Evolutionary conservation across 257 asterid species (phyloP).

Genomic region (Scutellaria baicalensis): DNA sequence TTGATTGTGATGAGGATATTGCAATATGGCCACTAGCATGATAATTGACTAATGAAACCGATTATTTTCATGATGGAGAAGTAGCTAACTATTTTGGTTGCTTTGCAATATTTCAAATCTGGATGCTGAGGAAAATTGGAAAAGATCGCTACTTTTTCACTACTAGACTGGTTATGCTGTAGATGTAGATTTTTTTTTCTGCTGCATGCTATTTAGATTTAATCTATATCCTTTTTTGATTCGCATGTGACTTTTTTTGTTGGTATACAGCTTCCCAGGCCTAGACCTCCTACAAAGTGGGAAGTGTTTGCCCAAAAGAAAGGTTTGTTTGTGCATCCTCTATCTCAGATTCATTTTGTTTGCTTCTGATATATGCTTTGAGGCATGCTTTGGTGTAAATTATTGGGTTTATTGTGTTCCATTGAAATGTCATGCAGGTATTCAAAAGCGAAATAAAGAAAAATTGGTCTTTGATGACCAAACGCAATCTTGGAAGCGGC

Average conservation of each 20-base stretch:
- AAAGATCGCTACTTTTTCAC: not conserved
- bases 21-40: not conserved
- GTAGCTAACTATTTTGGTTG: not conserved
- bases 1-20: not conserved
- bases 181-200: not conserved
- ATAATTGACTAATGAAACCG: not conserved
- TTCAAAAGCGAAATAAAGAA: slow-evolving; percentile 60
- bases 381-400: not conserved
- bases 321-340: slow-evolving; percentile 37
- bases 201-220: not conserved
- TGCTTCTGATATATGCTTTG: not conserved
- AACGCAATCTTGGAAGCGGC: slow-evolving; percentile 78
- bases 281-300: slow-evolving; percentile 92
- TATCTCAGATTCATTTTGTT: not conserved
- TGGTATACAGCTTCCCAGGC: slow-evolving; percentile 75
- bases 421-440: slow-evolving; percentile 45
- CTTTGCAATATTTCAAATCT: not conserved
- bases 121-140: not conserved
- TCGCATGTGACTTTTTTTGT: not conserved
- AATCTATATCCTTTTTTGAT: not conserved
- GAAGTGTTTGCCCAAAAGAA: slow-evolving; percentile 81
- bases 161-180: not conserved
- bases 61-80: not conserved
- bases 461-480: slow-evolving; percentile 80
- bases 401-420: not conserved